Evolutionary conservation across 495 filamentous ascomycete genomes (phyloP).

Genomic region (Acidomyces sp.): DNA sequence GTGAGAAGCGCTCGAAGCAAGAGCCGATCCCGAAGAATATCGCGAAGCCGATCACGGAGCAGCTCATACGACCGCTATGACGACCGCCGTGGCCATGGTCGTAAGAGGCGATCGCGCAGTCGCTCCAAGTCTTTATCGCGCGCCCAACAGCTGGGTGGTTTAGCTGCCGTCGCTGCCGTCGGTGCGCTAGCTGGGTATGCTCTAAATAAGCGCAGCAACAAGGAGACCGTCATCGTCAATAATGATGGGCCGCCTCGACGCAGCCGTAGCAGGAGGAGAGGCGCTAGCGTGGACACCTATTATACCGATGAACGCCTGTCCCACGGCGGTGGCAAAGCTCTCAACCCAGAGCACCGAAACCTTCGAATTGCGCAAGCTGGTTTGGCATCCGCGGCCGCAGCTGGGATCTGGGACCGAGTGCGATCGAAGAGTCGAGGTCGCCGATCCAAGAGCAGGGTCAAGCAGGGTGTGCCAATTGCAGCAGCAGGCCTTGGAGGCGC

Average conservation of each 20-base stretch:
- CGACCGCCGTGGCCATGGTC: constrained; percentile 4
- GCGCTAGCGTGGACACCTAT: constrained; percentile 9
- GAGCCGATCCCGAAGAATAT: constrained; percentile 27
- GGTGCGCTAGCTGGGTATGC: constrained; percentile 71
- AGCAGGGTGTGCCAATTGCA: constrained; percentile 50
- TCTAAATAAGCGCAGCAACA: constrained; percentile 45
- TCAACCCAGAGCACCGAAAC: constrained; percentile 48
- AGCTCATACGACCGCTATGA: constrained; percentile 5
- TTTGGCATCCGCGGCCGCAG: constrained; percentile 62
- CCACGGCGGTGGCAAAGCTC: constrained; percentile 30
- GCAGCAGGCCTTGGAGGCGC: constrained; percentile 69
- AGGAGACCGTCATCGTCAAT: constrained; percentile 39
- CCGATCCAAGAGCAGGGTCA: constrained; percentile 48
- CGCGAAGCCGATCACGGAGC: constrained; percentile 19
- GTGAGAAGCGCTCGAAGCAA: constrained; percentile 56
- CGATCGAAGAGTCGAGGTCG: constrained; percentile 57
- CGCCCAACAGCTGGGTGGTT: constrained; percentile 45
- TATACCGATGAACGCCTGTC: not conserved
- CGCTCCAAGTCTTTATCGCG: constrained; percentile 40
- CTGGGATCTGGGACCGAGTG: constrained; percentile 59
- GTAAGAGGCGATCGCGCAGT: constrained; percentile 13
- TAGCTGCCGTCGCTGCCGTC: constrained; percentile 70
- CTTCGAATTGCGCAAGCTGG: constrained; percentile 64
- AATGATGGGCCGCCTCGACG: constrained; percentile 41
- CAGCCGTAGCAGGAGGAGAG: constrained; percentile 43